phyloP scores from a whole-genome alignment of 1,284 basidiomycete species.

The Pseudozyma pruni region DNA sequence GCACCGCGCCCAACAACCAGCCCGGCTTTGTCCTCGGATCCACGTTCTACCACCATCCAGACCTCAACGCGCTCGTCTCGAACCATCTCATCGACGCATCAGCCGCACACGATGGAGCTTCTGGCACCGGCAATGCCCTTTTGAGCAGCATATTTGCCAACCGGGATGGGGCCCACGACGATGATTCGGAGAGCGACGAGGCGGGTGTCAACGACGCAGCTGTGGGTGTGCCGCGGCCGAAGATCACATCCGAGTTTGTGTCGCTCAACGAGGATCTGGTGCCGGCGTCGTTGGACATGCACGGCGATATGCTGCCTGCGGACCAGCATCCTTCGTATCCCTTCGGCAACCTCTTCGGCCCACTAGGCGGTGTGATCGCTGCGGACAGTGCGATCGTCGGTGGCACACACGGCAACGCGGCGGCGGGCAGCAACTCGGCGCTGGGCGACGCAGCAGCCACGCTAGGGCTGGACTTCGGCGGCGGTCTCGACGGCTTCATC shows the following conservation, averaged over 20 bases:
- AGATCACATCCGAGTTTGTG: slow-evolving; percentile 39
- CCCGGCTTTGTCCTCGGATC: slow-evolving; percentile 41
- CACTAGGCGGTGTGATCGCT: slow-evolving; percentile 26
- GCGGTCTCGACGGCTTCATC: slow-evolving; percentile 32
- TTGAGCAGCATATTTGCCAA: slow-evolving; percentile 33
- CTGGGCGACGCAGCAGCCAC: slow-evolving; percentile 27
- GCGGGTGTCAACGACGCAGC: slow-evolving; percentile 1
- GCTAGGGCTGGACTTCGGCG: slow-evolving; percentile 36
- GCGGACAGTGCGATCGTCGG: slow-evolving; percentile 45
- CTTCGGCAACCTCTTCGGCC: slow-evolving; percentile 54
- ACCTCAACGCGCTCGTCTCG: slow-evolving; percentile 42
- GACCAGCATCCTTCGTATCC: slow-evolving; percentile 63
- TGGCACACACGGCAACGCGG: slow-evolving; percentile 6
- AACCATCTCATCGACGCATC: slow-evolving; percentile 40
- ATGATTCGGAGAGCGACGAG: slow-evolving; percentile 28
- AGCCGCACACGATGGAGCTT: slow-evolving; percentile 19
- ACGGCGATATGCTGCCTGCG: slow-evolving; percentile 57
- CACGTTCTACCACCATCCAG: slow-evolving; percentile 49
- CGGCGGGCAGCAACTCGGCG: neutral
- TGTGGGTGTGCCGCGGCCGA: slow-evolving; percentile 30
- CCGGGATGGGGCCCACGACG: slow-evolving; percentile 27
- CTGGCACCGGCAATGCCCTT: slow-evolving; percentile 20
- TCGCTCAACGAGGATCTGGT: slow-evolving; percentile 55
- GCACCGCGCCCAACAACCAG: slow-evolving; percentile 23
- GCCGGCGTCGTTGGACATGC: slow-evolving; percentile 51